These are phyloP conservation scores for Pueraria montana DNA, from an alignment of 306 rosid species.

Conservation along the genomic window DNA sequence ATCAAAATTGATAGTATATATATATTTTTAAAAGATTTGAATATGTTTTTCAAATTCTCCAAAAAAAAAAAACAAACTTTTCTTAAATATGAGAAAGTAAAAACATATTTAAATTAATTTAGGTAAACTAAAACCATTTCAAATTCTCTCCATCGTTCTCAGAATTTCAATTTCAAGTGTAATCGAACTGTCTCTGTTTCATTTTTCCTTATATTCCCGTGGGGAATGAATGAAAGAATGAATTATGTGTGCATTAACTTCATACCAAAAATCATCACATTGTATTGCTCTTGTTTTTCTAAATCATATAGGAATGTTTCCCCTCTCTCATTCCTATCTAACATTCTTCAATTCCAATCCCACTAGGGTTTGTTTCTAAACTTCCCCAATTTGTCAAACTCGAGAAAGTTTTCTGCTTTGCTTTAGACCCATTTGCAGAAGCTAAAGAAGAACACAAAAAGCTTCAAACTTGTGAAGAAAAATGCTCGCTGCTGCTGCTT, in stretches of 20 bases:
- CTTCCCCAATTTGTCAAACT: background rate
- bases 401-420: background rate
- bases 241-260: background rate
- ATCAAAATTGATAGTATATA: no score
- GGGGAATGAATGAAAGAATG: background rate
- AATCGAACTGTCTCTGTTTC: background rate
- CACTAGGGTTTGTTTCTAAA: constrained; percentile 34
- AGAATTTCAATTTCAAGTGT: background rate
- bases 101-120: no score
- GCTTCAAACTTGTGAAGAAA: background rate
- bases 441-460: background rate
- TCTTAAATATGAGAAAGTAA: no score
- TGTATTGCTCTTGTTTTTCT: background rate
- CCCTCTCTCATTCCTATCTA: no score
- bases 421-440: background rate
- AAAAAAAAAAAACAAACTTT: no score
- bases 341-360: constrained; percentile 4
- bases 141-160: background rate
- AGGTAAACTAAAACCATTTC: background rate
- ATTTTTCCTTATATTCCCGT: background rate
- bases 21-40: no score
- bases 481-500: constrained; percentile 63
- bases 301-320: background rate
- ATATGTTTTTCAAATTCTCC: no score
- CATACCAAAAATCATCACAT: background rate